These are phyloP conservation scores for Azolla pinnata DNA, from an alignment of 75 land plant genomes.

Conservation along the genomic window DNA sequence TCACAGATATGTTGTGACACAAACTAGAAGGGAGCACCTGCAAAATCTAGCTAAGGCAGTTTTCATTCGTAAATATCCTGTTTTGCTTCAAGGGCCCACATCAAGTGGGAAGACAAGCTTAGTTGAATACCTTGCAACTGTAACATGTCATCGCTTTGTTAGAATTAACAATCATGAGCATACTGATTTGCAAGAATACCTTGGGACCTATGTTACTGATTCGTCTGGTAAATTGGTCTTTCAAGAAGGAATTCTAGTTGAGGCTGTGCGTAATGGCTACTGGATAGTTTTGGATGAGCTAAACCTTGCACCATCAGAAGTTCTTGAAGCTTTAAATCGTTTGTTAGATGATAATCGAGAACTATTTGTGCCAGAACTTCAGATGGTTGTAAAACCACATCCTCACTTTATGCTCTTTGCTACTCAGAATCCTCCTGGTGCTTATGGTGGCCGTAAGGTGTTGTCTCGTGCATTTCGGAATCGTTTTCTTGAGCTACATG, in stretches of 20 bases:
- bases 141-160: constrained; percentile 81
- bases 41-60: constrained; percentile 75
- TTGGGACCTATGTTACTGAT: constrained; percentile 81
- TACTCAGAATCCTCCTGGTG: constrained; percentile 90
- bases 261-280: constrained; percentile 81
- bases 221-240: constrained; percentile 70
- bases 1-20: constrained; percentile 61
- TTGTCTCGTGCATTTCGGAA: constrained; percentile 98
- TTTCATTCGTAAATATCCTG: constrained; percentile 72
- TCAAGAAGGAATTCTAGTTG: constrained; percentile 83
- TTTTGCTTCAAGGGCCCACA: constrained; percentile 92
- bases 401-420: constrained; percentile 99
- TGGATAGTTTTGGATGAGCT: constrained; percentile 99
- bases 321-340: constrained; percentile 87
- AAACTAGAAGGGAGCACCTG: constrained; percentile 59
- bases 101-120: constrained; percentile 98
- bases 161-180: constrained; percentile 99
- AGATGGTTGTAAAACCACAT: constrained; percentile 66
- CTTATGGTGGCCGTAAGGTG: constrained; percentile 93
- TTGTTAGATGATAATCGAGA: constrained; percentile 95
- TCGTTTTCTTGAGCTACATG: constrained; percentile 94
- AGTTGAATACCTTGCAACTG: constrained; percentile 78
- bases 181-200: constrained; percentile 92
- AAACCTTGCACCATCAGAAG: constrained; percentile 95
- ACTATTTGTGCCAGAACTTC: constrained; percentile 88